phyloP scores from a whole-genome alignment of 371 early-diverging fungal species.

The Basidiobolus meristosporus region DNA sequence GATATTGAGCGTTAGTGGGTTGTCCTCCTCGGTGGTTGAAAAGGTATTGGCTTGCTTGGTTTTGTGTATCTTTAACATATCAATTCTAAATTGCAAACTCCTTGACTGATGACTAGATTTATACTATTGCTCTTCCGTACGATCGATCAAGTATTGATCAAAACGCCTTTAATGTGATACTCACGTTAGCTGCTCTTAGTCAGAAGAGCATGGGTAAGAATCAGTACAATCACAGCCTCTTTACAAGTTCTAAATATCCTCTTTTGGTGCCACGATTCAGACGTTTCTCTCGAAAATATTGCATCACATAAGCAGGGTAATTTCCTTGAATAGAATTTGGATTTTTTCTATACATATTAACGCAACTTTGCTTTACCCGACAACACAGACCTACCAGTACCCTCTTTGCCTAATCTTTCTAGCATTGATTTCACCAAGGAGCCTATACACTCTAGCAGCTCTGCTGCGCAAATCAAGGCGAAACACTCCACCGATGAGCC shows the following conservation, averaged over 20 bases:
- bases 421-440: slow-evolving; percentile 3
- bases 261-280: slow-evolving; percentile 5
- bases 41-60: slow-evolving; percentile 17
- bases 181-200: slow-evolving; percentile 48
- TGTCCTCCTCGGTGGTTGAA: slow-evolving; percentile 21
- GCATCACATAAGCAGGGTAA: slow-evolving; percentile 22
- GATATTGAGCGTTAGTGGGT: slow-evolving; percentile 22
- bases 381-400: slow-evolving; percentile 8
- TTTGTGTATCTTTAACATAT: not conserved
- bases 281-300: slow-evolving; percentile 21
- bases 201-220: slow-evolving; percentile 62
- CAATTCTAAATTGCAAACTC: slow-evolving; percentile 8
- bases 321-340: not conserved
- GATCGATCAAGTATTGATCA: slow-evolving; percentile 27
- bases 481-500: not conserved
- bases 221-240: not conserved
- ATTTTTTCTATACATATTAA: not conserved
- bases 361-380: not conserved
- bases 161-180: slow-evolving; percentile 42
- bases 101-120: too few species aligned
- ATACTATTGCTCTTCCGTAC: too few species aligned
- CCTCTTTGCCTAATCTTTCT: slow-evolving; percentile 4
- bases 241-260: not conserved
- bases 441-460: not conserved
- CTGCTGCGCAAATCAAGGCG: not conserved